These are phyloP conservation scores for Lasiodiplodia hormozganensis DNA, from an alignment of 2,329 filamentous ascomycete genomes.

Conservation along the genomic window DNA sequence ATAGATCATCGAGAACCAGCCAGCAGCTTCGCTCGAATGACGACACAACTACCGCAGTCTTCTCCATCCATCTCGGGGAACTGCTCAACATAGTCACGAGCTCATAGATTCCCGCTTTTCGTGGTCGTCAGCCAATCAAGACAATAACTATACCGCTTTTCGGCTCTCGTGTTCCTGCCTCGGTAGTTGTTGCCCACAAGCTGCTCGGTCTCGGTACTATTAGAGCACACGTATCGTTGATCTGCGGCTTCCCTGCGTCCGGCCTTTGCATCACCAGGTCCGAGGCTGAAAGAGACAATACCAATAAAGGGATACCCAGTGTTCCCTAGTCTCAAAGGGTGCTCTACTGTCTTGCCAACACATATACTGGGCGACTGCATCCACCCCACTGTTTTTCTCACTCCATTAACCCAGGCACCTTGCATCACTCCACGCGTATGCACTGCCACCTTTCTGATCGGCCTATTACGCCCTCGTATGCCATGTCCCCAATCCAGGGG, in stretches of 20 bases:
- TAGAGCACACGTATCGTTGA: not conserved
- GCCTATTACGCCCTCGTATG: not conserved
- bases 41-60: not conserved
- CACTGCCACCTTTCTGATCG: not conserved
- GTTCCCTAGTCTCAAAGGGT: not conserved
- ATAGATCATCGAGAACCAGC: not conserved
- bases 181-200: not conserved
- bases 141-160: not conserved
- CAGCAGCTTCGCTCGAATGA: not conserved
- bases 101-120: not conserved
- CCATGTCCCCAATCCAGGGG: not conserved
- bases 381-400: not conserved
- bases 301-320: not conserved
- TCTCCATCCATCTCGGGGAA: not conserved
- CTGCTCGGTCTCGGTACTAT: constrained; percentile 1
- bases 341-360: not conserved
- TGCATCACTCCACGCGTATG: not conserved
- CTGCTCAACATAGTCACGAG: not conserved
- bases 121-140: not conserved
- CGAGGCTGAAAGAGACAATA: not conserved
- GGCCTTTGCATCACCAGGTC: not conserved
- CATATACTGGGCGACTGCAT: not conserved
- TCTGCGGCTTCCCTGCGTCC: not conserved
- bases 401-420: not conserved
- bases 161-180: not conserved